A percentile compares a stretch with the other conserved stretches of the same genome.
Evolutionary conservation across 1,284 basidiomycete genomes (phyloP).

Genomic region (Boletellus deceptivus): DNA sequence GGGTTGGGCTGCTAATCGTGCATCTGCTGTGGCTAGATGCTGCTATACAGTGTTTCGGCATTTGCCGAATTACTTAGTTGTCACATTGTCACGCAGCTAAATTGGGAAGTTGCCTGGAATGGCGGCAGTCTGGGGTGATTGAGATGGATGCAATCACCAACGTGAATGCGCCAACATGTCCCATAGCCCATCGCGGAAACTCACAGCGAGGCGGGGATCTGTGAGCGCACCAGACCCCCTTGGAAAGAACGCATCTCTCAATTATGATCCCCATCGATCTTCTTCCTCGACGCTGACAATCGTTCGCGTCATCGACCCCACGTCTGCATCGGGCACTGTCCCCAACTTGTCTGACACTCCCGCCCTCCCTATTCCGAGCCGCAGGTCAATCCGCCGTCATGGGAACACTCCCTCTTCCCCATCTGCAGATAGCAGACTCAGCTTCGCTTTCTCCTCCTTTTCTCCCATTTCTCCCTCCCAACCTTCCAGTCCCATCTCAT

Average conservation of each 20-base stretch:
- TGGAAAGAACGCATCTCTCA: slow-evolving; percentile 49
- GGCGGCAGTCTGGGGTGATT: not conserved
- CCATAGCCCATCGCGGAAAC: slow-evolving; percentile 34
- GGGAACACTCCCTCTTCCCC: slow-evolving; percentile 28
- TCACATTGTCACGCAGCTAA: slow-evolving; percentile 4
- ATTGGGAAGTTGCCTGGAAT: slow-evolving; percentile 9
- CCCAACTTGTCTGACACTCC: slow-evolving; percentile 31
- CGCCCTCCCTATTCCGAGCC: slow-evolving; percentile 24
- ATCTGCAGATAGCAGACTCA: slow-evolving; percentile 46
- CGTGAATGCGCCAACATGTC: slow-evolving; percentile 16
- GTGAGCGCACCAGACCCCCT: slow-evolving; percentile 64
- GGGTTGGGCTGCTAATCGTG: not conserved
- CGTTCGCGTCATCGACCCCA: slow-evolving; percentile 53
- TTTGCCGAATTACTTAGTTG: slow-evolving; percentile 7
- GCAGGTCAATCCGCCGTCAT: slow-evolving; percentile 30
- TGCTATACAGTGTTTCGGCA: slow-evolving; percentile 24
- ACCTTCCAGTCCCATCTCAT: slow-evolving; percentile 9
- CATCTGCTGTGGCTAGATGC: slow-evolving; percentile 21
- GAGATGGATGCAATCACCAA: not conserved
- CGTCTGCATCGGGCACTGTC: slow-evolving; percentile 7
- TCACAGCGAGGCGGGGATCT: slow-evolving; percentile 63
- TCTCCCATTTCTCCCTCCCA: slow-evolving; percentile 29
- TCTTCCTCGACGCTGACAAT: slow-evolving; percentile 70
- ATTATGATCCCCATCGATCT: slow-evolving; percentile 51
- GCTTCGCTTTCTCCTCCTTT: slow-evolving; percentile 67